Conservation (phyloP, 306 rosid genomes). For the Acacia confusa region DNA sequence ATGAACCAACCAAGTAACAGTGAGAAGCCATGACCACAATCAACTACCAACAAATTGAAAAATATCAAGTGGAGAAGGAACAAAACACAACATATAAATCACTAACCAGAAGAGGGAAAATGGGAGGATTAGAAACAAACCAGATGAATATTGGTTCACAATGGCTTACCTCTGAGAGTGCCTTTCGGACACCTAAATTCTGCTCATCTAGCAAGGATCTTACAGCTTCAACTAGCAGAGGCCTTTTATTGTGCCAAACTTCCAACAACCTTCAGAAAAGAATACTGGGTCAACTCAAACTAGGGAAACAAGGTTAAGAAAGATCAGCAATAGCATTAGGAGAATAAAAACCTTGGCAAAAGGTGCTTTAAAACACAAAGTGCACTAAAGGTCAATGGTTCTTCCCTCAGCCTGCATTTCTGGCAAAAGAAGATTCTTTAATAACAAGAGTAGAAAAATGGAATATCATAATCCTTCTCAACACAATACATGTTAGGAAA, state of each 20-base stretch:
- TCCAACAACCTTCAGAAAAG: constrained; percentile 70
- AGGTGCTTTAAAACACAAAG: constrained; percentile 90
- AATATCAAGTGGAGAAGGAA: constrained; percentile 7
- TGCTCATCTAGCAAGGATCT: constrained; percentile 82
- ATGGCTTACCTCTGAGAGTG: constrained; percentile 75
- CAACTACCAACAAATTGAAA: constrained; percentile 56
- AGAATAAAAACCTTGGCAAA: constrained; percentile 72
- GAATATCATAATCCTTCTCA: constrained; percentile 14
- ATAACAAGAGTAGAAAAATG: constrained; percentile 4
- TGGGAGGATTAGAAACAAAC: constrained; percentile 10
- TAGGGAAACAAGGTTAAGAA: constrained; percentile 30
- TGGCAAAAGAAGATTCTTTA: constrained; percentile 31
- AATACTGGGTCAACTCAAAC: constrained; percentile 34
- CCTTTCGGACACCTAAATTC: constrained; percentile 72
- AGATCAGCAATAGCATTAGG: constrained; percentile 11
- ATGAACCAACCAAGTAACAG: constrained; percentile 91
- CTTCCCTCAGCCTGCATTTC: constrained; percentile 95
- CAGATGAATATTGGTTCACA: constrained; percentile 8
- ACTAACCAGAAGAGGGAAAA: neutral
- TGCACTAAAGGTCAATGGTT: constrained; percentile 74
- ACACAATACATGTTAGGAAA: neutral
- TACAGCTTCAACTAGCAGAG: constrained; percentile 75
- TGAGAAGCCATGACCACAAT: constrained; percentile 97
- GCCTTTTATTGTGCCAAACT: constrained; percentile 86
- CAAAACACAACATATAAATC: constrained; percentile 7